These are phyloP conservation scores for Pisolithus tinctorius DNA, from an alignment of 768 basidiomycete species.

Conservation along the genomic window DNA sequence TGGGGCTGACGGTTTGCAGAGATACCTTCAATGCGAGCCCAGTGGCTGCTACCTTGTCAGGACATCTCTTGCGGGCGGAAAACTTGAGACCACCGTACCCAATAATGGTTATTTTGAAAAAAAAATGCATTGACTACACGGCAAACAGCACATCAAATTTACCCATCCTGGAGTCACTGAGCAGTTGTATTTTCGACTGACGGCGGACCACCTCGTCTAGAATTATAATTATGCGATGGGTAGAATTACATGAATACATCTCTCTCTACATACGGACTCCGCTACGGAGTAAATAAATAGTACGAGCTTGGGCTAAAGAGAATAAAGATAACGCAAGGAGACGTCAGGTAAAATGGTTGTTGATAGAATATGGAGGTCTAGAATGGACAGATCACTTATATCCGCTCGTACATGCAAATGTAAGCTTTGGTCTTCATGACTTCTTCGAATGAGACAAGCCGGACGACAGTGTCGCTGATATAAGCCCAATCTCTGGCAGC, in stretches of 20 bases:
- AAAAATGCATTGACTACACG: too few relatives aligned
- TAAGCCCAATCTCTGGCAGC: constrained; percentile 73
- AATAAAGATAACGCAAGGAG: not conserved
- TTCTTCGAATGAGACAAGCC: constrained; percentile 75
- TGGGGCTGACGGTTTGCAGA: too few relatives aligned
- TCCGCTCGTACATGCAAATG: constrained; percentile 86
- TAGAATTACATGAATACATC: not conserved
- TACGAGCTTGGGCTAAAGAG: not conserved
- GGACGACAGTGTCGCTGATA: constrained; percentile 86
- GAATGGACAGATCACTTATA: constrained; percentile 26
- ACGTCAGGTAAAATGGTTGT: not conserved
- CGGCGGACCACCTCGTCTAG: too few relatives aligned
- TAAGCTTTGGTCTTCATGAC: constrained; percentile 90
- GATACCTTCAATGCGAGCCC: too few relatives aligned
- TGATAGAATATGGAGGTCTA: not conserved
- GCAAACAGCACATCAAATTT: too few relatives aligned
- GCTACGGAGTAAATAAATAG: not conserved
- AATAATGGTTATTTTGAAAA: too few relatives aligned
- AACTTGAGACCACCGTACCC: too few relatives aligned
- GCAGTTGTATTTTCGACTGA: too few relatives aligned
- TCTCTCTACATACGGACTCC: not conserved
- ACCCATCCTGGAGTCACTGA: too few relatives aligned
- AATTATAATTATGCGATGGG: too few relatives aligned
- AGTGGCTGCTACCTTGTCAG: too few relatives aligned
- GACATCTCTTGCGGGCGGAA: too few relatives aligned